A percentile compares a stretch with the other conserved stretches of the same genome.
Conservation (phyloP, 2,329 filamentous ascomycete species). For the Stylonectria norvegica region DNA sequence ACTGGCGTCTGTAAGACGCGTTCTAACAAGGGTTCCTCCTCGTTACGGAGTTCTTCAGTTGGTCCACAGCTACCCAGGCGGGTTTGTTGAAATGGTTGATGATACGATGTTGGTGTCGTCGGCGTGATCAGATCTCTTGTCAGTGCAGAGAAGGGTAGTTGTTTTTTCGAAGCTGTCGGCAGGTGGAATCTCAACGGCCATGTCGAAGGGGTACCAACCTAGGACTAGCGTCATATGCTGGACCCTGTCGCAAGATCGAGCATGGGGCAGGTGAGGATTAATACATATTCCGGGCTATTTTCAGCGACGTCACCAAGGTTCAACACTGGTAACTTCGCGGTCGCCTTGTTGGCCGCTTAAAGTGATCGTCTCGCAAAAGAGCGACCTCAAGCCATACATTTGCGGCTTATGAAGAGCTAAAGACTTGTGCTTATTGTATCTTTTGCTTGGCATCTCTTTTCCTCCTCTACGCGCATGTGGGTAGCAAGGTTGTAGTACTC, state of each 20-base stretch:
- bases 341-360: no score
- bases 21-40: slow-evolving; percentile 24
- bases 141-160: slow-evolving; percentile 23
- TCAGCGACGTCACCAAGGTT: slow-evolving; percentile 24
- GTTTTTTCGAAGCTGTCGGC: slow-evolving; percentile 32
- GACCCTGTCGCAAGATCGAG: slow-evolving; percentile 17
- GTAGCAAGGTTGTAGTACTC: no score
- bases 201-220: slow-evolving; percentile 32
- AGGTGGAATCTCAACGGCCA: slow-evolving; percentile 35
- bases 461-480: no score
- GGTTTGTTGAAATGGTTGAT: slow-evolving; percentile 3
- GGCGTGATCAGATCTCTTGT: slow-evolving; percentile 6
- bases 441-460: no score
- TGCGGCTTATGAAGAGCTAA: no score
- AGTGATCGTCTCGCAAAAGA: no score
- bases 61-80: background rate
- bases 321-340: no score
- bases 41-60: background rate
- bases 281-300: slow-evolving; percentile 22
- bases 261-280: slow-evolving; percentile 21
- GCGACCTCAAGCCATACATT: no score
- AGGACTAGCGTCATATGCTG: slow-evolving; percentile 31
- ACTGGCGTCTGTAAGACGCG: slow-evolving; percentile 47
- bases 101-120: slow-evolving; percentile 5
- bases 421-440: no score